Conservation (phyloP, 768 basidiomycete genomes). For the Trichaptum fuscoviolaceum region DNA sequence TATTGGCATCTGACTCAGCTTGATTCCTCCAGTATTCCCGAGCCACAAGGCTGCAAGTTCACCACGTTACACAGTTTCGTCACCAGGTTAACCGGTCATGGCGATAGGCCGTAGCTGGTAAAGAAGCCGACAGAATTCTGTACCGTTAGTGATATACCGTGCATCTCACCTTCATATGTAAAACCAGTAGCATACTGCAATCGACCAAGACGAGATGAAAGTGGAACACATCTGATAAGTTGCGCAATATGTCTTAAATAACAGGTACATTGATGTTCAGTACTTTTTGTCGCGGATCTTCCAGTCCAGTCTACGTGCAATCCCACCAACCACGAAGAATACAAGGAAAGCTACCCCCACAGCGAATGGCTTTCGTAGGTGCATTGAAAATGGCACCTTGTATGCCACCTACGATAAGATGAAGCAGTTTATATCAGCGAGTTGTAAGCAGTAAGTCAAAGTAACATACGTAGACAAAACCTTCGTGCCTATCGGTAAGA, state of each 20-base stretch:
- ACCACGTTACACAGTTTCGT: conserved; percentile 40
- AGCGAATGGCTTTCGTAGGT: conserved; percentile 80
- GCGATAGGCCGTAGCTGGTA: neutral
- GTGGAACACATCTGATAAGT: neutral
- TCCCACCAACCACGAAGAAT: conserved; percentile 50
- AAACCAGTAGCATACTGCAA: conserved; percentile 9
- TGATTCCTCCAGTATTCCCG: conserved; percentile 23
- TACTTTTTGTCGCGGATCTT: conserved; percentile 25
- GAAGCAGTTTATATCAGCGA: conserved; percentile 11
- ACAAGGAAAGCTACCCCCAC: conserved; percentile 67
- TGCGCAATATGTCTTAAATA: conserved; percentile 18
- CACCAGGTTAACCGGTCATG: neutral
- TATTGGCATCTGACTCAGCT: neutral
- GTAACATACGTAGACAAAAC: conserved; percentile 72
- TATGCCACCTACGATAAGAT: conserved; percentile 69
- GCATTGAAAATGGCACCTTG: conserved; percentile 72
- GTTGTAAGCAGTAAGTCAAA: conserved; percentile 4
- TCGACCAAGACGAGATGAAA: neutral
- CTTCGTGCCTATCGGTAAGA: conserved; percentile 74
- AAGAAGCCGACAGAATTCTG: neutral
- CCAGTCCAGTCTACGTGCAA: conserved; percentile 43
- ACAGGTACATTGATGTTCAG: conserved; percentile 11
- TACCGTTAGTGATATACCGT: conserved; percentile 1
- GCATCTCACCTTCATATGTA: conserved; percentile 32
- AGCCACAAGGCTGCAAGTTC: conserved; percentile 35